A percentile compares a stretch with the other conserved stretches of the same genome.
These are phyloP conservation scores for Pelargonium nanum DNA, from an alignment of 345 rosid genomes.

Conservation along the genomic window DNA sequence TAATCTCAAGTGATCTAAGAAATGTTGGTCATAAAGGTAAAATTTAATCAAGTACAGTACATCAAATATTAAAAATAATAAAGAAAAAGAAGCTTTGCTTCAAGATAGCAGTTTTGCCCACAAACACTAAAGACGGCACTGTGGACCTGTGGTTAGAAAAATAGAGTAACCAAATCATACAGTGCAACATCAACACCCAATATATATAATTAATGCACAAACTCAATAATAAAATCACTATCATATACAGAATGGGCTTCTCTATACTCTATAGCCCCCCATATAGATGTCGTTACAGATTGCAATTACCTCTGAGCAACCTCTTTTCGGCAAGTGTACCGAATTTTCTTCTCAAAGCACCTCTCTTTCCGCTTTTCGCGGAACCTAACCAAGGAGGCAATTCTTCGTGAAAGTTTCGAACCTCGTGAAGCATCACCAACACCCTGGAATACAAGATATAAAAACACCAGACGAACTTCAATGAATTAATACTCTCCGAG, in stretches of 20 bases:
- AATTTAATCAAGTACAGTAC: no score
- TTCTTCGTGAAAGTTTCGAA: constrained; percentile 31
- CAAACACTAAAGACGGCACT: no score
- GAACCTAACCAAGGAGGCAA: constrained; percentile 31
- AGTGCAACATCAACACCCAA: no score
- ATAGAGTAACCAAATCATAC: no score
- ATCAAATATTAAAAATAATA: no score
- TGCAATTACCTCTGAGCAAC: constrained; percentile 33
- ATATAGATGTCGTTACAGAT: neutral
- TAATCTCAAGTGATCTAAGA: neutral
- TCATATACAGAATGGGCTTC: neutral
- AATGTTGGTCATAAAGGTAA: neutral
- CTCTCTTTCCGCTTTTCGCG: constrained; percentile 40
- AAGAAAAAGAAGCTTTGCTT: no score
- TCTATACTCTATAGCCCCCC: neutral
- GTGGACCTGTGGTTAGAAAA: no score
- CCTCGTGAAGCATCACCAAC: constrained; percentile 23
- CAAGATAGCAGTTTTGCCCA: no score
- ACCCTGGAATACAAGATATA: constrained; percentile 17
- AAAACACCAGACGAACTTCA: constrained; percentile 3
- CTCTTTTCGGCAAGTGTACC: constrained; percentile 30
- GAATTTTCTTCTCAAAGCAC: constrained; percentile 38
- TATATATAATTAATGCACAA: no score
- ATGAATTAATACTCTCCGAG: neutral
- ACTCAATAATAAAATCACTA: no score